These are phyloP conservation scores for Nicotiana paniculata DNA, from an alignment of 257 asterid species.

Conservation along the genomic window DNA sequence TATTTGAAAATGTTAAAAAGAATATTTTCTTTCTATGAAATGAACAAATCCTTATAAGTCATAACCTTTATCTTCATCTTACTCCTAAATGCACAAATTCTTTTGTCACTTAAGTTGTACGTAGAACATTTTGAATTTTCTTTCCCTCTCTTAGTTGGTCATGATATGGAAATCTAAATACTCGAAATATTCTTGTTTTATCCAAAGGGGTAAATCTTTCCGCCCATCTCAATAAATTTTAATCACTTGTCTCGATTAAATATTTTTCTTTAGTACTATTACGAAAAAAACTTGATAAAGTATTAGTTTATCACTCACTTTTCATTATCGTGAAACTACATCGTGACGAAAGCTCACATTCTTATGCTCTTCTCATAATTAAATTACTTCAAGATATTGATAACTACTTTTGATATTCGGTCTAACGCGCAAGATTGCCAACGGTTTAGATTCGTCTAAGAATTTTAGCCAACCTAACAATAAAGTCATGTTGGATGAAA, in stretches of 20 bases:
- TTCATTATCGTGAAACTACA: background rate
- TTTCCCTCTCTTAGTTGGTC: background rate
- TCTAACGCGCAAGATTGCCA: background rate
- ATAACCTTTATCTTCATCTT: no score
- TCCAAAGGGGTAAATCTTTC: background rate
- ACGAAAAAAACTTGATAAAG: background rate
- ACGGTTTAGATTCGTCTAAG: background rate
- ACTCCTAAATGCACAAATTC: no score
- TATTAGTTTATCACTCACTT: background rate
- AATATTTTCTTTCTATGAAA: background rate
- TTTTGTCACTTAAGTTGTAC: no score
- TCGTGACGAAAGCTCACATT: background rate
- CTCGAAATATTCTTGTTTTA: background rate
- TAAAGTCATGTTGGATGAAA: background rate
- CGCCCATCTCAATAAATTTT: background rate
- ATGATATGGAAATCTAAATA: background rate
- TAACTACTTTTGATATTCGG: background rate
- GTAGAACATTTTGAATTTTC: background rate
- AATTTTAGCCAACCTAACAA: background rate
- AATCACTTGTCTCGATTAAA: background rate
- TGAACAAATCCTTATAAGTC: no score
- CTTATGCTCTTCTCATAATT: background rate
- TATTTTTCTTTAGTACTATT: background rate
- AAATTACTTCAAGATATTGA: background rate
- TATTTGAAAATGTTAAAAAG: background rate